Evolutionary conservation across 345 rosid species (phyloP), one percentile per base, ranked within the genome.

Genomic region (Lepidium africanum): DNA sequence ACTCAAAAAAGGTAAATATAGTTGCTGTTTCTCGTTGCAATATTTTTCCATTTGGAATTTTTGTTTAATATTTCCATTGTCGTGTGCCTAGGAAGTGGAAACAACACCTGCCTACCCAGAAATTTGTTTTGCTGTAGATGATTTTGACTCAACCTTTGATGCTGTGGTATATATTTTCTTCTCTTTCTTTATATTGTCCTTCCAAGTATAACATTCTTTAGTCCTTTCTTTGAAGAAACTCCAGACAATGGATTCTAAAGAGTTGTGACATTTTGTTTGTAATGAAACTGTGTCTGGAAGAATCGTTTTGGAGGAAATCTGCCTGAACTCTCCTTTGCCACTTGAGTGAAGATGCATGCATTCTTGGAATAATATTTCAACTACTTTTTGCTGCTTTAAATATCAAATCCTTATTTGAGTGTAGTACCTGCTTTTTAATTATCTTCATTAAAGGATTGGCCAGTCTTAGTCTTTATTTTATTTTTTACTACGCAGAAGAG

Each of bases 61-160:
- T 33, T 33, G 59, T 81, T 73, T 87, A 67, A 83, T 48, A 36
- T 36, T 46, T 58, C 43, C 38, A 40, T 56, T 71, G 21, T 57
- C 53, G 41, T 74, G 66, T 71, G 43, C 73, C 33, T 75, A 94
- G 97, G 99, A 91, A 86, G 86, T 80, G 58, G 96, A 91, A 85
- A 87, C 97, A 67, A 81, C 82, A 37, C 89, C 97, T 75, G 99
- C 97, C 66, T 89, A 87, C 83, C 97, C 99, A 70, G 99, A 91
- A 72, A 91, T 91, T 54, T 91, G 91, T 81, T 94, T 94, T 78
- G 96, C 97, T 4, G 82, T 94, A 40, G 99, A 91, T 79, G 96
- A 91, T 81, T 91, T 94, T 59, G 97, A 94, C 79, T 91, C 97
- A 63, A 89, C 99, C 46, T 89, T 94, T 80, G 99, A 94, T 80